Evolutionary conservation across 192 early-diverging fungal species (phyloP).

Genomic region (Podila epigama): DNA sequence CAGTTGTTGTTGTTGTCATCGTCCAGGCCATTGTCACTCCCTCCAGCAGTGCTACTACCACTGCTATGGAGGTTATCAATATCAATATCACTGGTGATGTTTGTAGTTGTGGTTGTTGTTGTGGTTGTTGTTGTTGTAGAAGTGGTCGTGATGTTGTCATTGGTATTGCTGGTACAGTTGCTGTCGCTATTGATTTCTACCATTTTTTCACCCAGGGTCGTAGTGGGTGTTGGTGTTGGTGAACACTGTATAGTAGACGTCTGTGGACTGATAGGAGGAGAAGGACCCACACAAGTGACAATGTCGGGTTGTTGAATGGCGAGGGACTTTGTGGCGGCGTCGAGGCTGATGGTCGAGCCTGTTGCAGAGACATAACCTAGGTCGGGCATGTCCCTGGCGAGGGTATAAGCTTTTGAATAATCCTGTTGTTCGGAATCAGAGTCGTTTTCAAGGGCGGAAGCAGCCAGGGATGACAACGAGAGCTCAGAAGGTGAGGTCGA

Average conservation of each 20-base stretch:
- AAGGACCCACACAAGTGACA: too few species aligned
- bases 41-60: conserved; percentile 18
- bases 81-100: conserved; percentile 6
- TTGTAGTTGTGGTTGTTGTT: neutral
- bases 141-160: neutral
- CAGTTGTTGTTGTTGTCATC: conserved; percentile 7
- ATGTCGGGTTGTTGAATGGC: neutral
- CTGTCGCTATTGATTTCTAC: neutral
- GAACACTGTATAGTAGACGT: neutral
- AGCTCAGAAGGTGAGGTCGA: conserved; percentile 4
- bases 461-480: conserved; percentile 1
- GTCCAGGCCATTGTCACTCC: conserved; percentile 26
- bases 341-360: conserved; percentile 1
- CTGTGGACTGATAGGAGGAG: neutral
- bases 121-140: neutral
- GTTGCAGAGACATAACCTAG: neutral
- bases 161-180: neutral
- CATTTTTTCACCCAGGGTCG: too few species aligned
- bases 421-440: neutral
- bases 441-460: conserved; percentile 1
- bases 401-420: neutral
- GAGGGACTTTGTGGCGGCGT: neutral
- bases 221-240: conserved; percentile 5
- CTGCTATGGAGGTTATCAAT: conserved; percentile 27
- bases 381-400: neutral